Conservation (phyloP, 1,284 basidiomycete species). For the Moesziomyces parantarcticus region DNA sequence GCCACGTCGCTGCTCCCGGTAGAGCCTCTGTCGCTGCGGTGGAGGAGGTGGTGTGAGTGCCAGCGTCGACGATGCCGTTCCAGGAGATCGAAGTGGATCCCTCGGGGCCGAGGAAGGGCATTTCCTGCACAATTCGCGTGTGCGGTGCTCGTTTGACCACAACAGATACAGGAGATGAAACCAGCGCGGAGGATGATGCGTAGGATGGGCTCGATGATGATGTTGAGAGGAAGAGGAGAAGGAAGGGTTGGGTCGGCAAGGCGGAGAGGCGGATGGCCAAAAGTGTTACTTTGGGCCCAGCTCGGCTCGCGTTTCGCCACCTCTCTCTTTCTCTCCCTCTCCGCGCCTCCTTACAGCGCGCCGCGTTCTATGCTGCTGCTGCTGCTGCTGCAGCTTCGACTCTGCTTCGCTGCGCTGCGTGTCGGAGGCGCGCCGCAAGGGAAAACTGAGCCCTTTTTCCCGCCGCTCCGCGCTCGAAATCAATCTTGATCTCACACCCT, state of each 20-base stretch:
- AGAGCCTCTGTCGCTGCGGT: constrained; percentile 1
- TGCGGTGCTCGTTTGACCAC: too few species aligned
- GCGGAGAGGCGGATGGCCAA: constrained; percentile 2
- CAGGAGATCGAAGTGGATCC: constrained; percentile 7
- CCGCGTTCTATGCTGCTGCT: too few species aligned
- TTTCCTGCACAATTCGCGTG: neutral
- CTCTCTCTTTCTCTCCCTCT: neutral
- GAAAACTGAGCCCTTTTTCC: constrained; percentile 3
- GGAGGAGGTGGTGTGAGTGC: neutral
- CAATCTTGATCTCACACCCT: too few species aligned
- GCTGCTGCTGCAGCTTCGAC: too few species aligned
- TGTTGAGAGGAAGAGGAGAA: constrained; percentile 10
- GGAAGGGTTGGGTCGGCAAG: constrained; percentile 1
- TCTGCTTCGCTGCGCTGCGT: too few species aligned
- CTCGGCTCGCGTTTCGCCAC: constrained; percentile 30
- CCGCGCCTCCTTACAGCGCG: too few species aligned
- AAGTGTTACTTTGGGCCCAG: constrained; percentile 36
- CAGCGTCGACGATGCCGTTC: constrained; percentile 17
- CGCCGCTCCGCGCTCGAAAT: too few species aligned
- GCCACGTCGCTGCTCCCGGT: constrained; percentile 22
- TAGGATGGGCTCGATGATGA: neutral
- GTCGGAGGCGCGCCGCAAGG: neutral
- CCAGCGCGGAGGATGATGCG: too few species aligned
- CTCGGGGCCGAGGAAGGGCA: constrained; percentile 18
- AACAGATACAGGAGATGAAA: too few species aligned